Evolutionary conservation across 1,284 basidiomycete genomes (phyloP), one percentile per base, ranked within the genome.

Genomic region (Boletus sp.): DNA sequence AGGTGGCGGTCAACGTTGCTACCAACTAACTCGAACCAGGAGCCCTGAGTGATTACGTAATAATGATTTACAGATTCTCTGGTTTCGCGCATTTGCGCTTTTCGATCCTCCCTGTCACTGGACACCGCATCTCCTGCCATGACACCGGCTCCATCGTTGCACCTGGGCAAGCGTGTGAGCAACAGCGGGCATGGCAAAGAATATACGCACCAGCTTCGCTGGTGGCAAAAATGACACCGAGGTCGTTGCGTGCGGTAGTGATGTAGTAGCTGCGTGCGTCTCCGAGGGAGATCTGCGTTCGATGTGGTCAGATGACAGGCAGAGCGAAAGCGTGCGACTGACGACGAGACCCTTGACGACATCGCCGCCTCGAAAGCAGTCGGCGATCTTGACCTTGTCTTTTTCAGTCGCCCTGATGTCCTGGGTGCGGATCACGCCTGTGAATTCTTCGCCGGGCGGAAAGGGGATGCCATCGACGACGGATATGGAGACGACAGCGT

Each of bases 291-390:
- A 94, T 88, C 92, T 95, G 59, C 4, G 30, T 35, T 3, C 17
- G 43, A 22, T 25, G 16, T 50, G 51, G 39, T 49, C 46, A 56
- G 46, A 40, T 36, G 25, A 27, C 17, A 25, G 17, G 19, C 8
- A 5, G 6, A 4, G 17, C 2, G 23, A 7, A 14, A 8, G 14
- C 20, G 16, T n/a, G 26, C 14, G 36, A 79, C 89, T 68, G 66
- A 96, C 94, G 58, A 98, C 94, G 34, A 88, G 72, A 5, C 94
- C 94, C 56, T 90, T 84, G 23, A 99, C 90, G 45, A 98, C 89
- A 69, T 99, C 95, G 4, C 96, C 94, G 1, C 94, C 90, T 34
- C 96, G 80, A 71, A 98, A 99, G 64, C 93, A 97, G 57, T 96
- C 91, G 27, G 83, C 84, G 56, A 98, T 90, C 69, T 91, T 94